Evolutionary conservation across 2,329 filamentous ascomycete species (phyloP), one percentile per base, ranked within the genome.

Genomic region (Coniosporium tulheliwenetii): DNA sequence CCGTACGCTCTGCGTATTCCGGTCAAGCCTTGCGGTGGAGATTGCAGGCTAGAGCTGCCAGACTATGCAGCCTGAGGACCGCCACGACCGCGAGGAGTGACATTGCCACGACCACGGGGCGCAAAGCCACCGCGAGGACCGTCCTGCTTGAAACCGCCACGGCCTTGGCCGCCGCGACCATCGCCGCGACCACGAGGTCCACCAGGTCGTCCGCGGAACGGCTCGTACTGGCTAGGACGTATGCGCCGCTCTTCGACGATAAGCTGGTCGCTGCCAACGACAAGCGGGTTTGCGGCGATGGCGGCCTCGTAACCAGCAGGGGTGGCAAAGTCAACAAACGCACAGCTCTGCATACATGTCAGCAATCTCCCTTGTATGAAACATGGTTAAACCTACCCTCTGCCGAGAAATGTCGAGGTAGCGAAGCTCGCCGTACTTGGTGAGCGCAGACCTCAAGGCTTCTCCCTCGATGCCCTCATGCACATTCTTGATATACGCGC

Each of bases 401-500:
- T 62, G 63, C 47, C 75, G 71, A 57, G 69, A 76, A 49, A 79
- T 70, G 53, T 79, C 75, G 50, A 77, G 75, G 56, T 79, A 77
- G 45, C 65, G 64, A 38, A 79, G 57, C 55, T 78, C 75, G 46
- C 75, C 76, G 40, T 79, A 86, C 51, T 78, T 75, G 50, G 77
- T 70, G 39, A 98, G 68, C 41, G 76, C 72, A 40, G 71, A 69
- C 60, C 73, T 80, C 44, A 98, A 69, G 37, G 85, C 75, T 34
- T 77, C 74, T 10, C 78, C 73, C 56, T 84, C 75, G 40, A 98
- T 79, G 64, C 86, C 87, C 30, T 93, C 86, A 39, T 79, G 89
- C 39, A 96, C 89, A 52, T 89, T 93, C 70, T 94, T 94, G 62
- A 98, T 85, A 62, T 95, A 96, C 14, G 82, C 91, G 50, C 86